phyloP scores from a whole-genome alignment of 2,329 filamentous ascomycete genomes.

The Coniella lustricola region DNA sequence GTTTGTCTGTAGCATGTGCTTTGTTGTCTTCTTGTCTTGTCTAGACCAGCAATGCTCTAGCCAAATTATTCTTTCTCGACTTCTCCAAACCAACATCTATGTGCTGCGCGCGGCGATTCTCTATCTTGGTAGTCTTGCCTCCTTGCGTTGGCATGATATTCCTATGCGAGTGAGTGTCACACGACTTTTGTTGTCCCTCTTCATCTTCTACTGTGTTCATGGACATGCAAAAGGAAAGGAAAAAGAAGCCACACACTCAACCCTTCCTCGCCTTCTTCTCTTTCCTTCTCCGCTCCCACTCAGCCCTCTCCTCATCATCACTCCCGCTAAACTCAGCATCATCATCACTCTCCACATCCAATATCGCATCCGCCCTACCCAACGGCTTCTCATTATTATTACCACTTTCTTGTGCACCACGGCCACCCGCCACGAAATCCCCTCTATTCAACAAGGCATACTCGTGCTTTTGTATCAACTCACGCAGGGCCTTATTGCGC shows the following conservation, averaged over 20 bases:
- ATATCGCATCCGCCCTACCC: constrained; percentile 21
- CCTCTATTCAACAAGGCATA: constrained; percentile 53
- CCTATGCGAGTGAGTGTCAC: too few species aligned
- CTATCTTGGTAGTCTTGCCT: too few species aligned
- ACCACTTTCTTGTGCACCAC: constrained; percentile 15
- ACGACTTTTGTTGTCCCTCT: too few species aligned
- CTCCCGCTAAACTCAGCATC: constrained; percentile 58
- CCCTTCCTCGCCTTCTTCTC: constrained; percentile 23
- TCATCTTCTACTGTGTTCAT: too few species aligned
- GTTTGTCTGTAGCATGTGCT: too few species aligned
- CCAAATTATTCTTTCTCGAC: too few species aligned
- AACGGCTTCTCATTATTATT: constrained; percentile 16
- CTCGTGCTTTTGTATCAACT: constrained; percentile 63
- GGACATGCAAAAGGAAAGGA: too few species aligned
- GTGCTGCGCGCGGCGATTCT: too few species aligned
- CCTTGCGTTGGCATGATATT: too few species aligned
- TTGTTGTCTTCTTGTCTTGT: not conserved
- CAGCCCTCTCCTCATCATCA: constrained; percentile 56
- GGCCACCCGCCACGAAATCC: constrained; percentile 43
- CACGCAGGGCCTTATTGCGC: constrained; percentile 52
- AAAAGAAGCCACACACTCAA: not conserved
- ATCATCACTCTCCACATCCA: constrained; percentile 38
- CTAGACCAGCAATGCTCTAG: not conserved
- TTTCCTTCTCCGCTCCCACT: constrained; percentile 49
- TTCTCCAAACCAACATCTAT: too few species aligned